These are phyloP conservation scores for Sugiyamaella sp. DNA, from an alignment of 1,139 yeast species.

Conservation along the genomic window DNA sequence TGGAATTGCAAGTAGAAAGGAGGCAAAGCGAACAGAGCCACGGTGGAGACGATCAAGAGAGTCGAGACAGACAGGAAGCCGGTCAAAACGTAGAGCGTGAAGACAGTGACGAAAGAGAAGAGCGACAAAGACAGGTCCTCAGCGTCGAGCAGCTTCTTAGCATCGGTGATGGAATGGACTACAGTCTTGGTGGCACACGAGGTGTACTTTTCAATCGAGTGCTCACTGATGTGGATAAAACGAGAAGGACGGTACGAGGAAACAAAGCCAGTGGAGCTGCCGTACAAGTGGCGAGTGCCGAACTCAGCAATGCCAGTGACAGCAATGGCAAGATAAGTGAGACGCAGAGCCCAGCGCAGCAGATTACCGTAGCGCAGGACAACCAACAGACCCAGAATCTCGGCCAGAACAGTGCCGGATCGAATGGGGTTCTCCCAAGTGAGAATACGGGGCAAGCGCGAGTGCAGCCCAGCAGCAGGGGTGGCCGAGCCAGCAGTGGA, in stretches of 20 bases:
- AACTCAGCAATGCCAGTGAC: slow-evolving; percentile 40
- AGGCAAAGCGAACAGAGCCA: slow-evolving; percentile 75
- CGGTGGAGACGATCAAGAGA: slow-evolving; percentile 57
- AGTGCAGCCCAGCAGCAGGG: background rate
- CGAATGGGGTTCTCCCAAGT: slow-evolving; percentile 83
- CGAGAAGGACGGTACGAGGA: slow-evolving; percentile 43
- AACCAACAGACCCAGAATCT: slow-evolving; percentile 59
- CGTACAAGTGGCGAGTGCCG: slow-evolving; percentile 41
- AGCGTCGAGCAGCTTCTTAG: slow-evolving; percentile 65
- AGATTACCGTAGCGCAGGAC: slow-evolving; percentile 71
- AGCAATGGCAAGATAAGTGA: slow-evolving; percentile 44
- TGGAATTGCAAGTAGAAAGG: slow-evolving; percentile 72
- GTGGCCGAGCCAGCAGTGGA: too few species aligned
- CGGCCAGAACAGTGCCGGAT: slow-evolving; percentile 78
- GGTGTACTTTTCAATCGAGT: slow-evolving; percentile 39
- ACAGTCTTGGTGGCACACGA: slow-evolving; percentile 37
- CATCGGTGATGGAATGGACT: slow-evolving; percentile 42
- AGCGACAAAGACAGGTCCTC: slow-evolving; percentile 69
- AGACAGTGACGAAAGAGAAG: slow-evolving; percentile 69
- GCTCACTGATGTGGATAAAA: slow-evolving; percentile 38
- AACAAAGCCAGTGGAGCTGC: slow-evolving; percentile 40
- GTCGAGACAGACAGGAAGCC: slow-evolving; percentile 76
- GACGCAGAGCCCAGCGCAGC: slow-evolving; percentile 65
- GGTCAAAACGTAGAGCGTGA: slow-evolving; percentile 70
- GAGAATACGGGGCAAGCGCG: slow-evolving; percentile 50